Base-by-base conservation (phyloP, 495 filamentous ascomycete species). In the Penicillium pancosmium region DNA sequence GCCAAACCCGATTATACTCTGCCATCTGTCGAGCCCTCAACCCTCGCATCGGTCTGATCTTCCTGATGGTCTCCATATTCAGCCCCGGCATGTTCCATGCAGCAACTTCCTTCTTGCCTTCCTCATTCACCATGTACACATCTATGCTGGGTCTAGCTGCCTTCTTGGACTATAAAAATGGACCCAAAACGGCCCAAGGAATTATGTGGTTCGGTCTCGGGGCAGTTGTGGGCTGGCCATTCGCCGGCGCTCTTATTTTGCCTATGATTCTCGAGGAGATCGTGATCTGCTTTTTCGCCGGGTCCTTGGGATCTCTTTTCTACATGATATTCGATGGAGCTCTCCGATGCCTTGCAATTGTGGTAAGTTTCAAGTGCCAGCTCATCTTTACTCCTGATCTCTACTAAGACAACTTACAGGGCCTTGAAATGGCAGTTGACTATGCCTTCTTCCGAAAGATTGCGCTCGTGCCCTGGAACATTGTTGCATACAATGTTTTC, bases 71-170 rank as follows among this genome's bases (percentile, higher is more conserved):
- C 44, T 83, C 89, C 59, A 76, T 88, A 41, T 86, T 85, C 64
- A 93, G 88, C 62, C 88, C 95, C 0, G 95, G 95, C 33, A 96
- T 96, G 82, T 97, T 96, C 70, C 91, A 97, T 74, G 86, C 94
- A 1, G 91, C 92, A 23, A 80, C 86, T 11, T 84, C 92, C 27
- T 98, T 90, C 68, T 83, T 99, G 7, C 95, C 95, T 3, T 95
- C 91, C 16, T 96, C 91, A 63, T 98, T 98, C 67, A 91, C 94
- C 41, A 99, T 98, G 95, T 97, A 96, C 69, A 91, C 86, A 46
- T 86, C 86, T 10, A 94, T 93, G 83, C 78, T 97, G 16, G 95
- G 92, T 2, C 82, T 92, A 58, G 86, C 91, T 13, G 85, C 90
- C 3, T 98, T 99, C 71, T 86, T 99, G 80, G 89, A 94, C 70